Evolutionary conservation across 495 filamentous ascomycete genomes (phyloP).

Genomic region (Cenococcum geophilum): DNA sequence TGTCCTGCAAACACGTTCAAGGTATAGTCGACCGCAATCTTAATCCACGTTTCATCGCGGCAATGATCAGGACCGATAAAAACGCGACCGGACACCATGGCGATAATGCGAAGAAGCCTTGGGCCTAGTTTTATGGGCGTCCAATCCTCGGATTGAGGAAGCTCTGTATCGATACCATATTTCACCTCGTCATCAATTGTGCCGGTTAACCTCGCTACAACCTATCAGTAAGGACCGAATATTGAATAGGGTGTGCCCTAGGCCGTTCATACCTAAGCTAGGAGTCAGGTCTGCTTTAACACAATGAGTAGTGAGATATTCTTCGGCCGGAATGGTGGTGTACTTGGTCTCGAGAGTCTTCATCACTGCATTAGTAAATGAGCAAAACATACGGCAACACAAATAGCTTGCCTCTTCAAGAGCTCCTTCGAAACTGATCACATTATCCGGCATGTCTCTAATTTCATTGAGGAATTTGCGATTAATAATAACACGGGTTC

Average conservation of each 20-base stretch:
- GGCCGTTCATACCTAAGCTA: conserved; percentile 14
- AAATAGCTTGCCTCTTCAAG: neutral
- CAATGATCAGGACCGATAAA: conserved; percentile 9
- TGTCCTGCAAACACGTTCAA: conserved; percentile 2
- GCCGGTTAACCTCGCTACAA: neutral
- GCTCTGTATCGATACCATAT: conserved; percentile 1
- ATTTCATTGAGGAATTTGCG: neutral
- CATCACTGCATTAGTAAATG: neutral
- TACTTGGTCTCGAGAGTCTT: conserved; percentile 26
- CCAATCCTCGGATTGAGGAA: conserved; percentile 1
- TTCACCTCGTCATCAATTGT: conserved; percentile 2
- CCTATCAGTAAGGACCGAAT: neutral
- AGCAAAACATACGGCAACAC: neutral
- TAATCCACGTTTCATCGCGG: conserved; percentile 3
- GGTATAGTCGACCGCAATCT: conserved; percentile 1
- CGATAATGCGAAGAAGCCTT: conserved; percentile 2
- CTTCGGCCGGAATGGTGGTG: conserved; percentile 15
- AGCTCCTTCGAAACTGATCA: neutral
- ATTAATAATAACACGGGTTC: conserved; percentile 2
- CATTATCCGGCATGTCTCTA: conserved; percentile 3
- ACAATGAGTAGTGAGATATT: conserved; percentile 6
- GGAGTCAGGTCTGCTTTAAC: conserved; percentile 28
- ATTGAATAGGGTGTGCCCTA: neutral
- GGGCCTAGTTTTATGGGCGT: neutral
- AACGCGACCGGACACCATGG: neutral